Base-by-base conservation (phyloP, 768 basidiomycete species). In the Mycena polygramma region DNA sequence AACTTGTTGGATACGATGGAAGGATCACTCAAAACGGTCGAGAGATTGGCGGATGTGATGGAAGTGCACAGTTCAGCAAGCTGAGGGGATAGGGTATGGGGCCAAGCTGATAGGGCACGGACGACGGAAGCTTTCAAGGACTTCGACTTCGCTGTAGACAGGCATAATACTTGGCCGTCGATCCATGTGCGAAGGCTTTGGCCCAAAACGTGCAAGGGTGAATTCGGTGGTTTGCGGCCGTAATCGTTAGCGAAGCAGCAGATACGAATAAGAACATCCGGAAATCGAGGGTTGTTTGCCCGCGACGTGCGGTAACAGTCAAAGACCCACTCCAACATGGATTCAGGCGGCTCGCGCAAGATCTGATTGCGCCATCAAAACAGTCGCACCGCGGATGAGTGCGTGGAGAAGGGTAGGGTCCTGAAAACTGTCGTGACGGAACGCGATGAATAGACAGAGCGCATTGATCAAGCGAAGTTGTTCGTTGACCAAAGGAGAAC, bases 251-350 rank as follows among this genome's bases (percentile, higher is more conserved):
- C 87, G 53, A 87, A 79, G 69, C 87, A 88, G 70, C 87, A 87
- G 52, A 94, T 86, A n/a, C 90, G 90, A 71, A 93, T 86, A 45
- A 97, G 81, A 66, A 92, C 81, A 69, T 92, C 88, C 17, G 92
- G 84, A 57, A 96, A 83, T 13, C 85, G 82, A 45, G 85, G 77
- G 73, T 92, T 88, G 41, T 80, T 81, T 57, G 82, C 75, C 10
- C 77, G 79, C 9, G 76, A 71, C 61, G 72, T 78, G 49, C 82
- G 81, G 76, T 91, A 92, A 45, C 83, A 75, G 17, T 80, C 80
- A 71, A 96, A 90, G 4, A 88, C 88, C 94, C 95, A 96, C 57
- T 91, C 89, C 14, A 96, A 82, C 48, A 96, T 87, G 3, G 92
- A 94, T 72, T 95, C 92, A 0, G n/a, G 91, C 91, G 4, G 88